Conservation (phyloP, 1,284 basidiomycete species). For the Earliella scabrosa region DNA sequence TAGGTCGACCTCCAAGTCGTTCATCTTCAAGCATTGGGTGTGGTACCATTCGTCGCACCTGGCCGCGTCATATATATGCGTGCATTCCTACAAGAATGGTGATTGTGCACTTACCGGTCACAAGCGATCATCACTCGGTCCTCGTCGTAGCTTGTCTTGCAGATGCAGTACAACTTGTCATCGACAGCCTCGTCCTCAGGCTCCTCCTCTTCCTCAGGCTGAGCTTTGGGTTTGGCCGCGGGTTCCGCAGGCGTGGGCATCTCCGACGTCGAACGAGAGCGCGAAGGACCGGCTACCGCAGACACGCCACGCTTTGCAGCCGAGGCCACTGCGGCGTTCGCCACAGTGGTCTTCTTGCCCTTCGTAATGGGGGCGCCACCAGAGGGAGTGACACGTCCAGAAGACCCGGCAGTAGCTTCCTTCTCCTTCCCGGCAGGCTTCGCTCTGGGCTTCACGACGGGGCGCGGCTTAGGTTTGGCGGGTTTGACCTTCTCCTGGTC, state of each 20-base stretch:
- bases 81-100: background rate
- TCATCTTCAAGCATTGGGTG: slow-evolving; percentile 77
- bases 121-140: slow-evolving; percentile 90
- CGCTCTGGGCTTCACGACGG: slow-evolving; percentile 39
- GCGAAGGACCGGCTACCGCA: slow-evolving; percentile 40
- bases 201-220: slow-evolving; percentile 50
- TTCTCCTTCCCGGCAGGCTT: slow-evolving; percentile 27
- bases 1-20: slow-evolving; percentile 77
- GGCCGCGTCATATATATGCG: slow-evolving; percentile 2
- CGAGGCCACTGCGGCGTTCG: slow-evolving; percentile 16
- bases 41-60: slow-evolving; percentile 94
- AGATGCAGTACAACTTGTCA: slow-evolving; percentile 83
- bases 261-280: slow-evolving; percentile 71
- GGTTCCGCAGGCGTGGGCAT: slow-evolving; percentile 51
- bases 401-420: slow-evolving; percentile 12
- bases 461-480: slow-evolving; percentile 47
- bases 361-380: slow-evolving; percentile 23
- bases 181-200: slow-evolving; percentile 65
- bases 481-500: slow-evolving; percentile 41
- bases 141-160: slow-evolving; percentile 81
- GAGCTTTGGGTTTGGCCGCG: slow-evolving; percentile 39
- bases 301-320: slow-evolving; percentile 35
- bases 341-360: slow-evolving; percentile 34
- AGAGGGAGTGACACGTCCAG: slow-evolving; percentile 24
- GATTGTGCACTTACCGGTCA: slow-evolving; percentile 61